These are phyloP conservation scores for grape (Vitis vinifera) DNA, from an alignment of 164 flowering plant species.

Conservation along the genomic window DNA sequence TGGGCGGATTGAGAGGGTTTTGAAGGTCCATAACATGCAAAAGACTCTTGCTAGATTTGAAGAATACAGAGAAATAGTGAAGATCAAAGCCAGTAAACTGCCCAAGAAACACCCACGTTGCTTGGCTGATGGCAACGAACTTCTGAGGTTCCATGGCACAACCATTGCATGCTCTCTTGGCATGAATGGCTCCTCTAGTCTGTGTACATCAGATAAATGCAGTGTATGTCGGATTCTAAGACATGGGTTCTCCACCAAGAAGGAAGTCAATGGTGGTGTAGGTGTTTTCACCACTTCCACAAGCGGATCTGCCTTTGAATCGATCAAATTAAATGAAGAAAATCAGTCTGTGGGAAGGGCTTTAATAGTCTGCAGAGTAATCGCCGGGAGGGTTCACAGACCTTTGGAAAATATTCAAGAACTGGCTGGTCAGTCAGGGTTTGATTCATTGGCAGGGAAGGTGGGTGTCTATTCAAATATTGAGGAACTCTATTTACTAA, in stretches of 20 bases:
- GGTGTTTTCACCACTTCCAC: constrained; percentile 46
- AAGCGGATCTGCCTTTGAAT: constrained; percentile 37
- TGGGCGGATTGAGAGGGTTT: constrained; percentile 23
- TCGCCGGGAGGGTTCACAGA: constrained; percentile 53
- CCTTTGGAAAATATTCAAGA: constrained; percentile 39
- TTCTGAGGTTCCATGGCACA: constrained; percentile 45
- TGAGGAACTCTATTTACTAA: constrained; percentile 23
- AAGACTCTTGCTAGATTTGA: constrained; percentile 36
- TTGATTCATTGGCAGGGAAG: constrained; percentile 45
- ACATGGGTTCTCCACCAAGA: constrained; percentile 35
- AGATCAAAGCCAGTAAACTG: constrained; percentile 37
- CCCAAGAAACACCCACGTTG: constrained; percentile 41
- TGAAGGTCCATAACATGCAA: constrained; percentile 42
- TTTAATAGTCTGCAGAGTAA: constrained; percentile 48
- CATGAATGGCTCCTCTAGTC: constrained; percentile 26
- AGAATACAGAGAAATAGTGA: constrained; percentile 39
- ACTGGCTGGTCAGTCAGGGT: constrained; percentile 30
- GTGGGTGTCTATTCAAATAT: constrained; percentile 23
- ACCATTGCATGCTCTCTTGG: constrained; percentile 37
- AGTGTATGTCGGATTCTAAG: constrained; percentile 37
- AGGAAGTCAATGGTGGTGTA: constrained; percentile 13
- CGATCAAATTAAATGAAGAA: constrained; percentile 11
- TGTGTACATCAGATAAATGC: constrained; percentile 29
- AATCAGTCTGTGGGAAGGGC: constrained; percentile 27
- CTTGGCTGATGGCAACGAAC: constrained; percentile 52